Base-by-base conservation (phyloP, 495 filamentous ascomycete species). In the Amniculicola lignicola region DNA sequence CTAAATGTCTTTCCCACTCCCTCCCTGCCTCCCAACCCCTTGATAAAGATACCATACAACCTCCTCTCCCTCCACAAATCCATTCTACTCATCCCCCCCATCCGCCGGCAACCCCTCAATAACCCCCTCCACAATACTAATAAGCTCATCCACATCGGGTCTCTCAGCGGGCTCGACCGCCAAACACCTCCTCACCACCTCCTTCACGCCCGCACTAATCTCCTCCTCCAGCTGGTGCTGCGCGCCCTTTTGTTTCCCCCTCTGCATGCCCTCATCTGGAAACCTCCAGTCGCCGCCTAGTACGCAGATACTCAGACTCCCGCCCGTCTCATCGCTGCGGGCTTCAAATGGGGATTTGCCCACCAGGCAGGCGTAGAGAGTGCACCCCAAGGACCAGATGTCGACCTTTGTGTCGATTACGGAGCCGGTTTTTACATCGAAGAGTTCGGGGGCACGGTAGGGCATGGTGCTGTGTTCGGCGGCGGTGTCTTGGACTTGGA, bases 381-480 rank as follows among this genome's bases (percentile, higher is more conserved):
- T 97, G 73, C 92, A 96, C 23, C 93, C 93, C 18, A 98, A 75
- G 2, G 89, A 95, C 93, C 93, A 98, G 60, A 98, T 94, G 65
- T 98, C 93, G 35, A 95, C 93, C 69, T 96, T 97, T 15, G 93
- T 95, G 68, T 98, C 93, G 63, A 98, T 85, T 39, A 88, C 80
- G 9, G 85, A 86, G 29, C 89, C 92, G 2, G 90, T 96, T 70
- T 96, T 95, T 51, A 97, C 94, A 65, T 98, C 93, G 69, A 98
- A 98, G 28, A 98, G 84, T 71, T 98, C 93, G 0, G 93, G 93
- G 1, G 93, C 93, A 43, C 93, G 89, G 72, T 98, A 98, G 1
- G 94, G 92, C 90, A 98, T 96, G 12, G 93, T 98, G 57, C 84
- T 89, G 74, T 96, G 92, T 69, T 98, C 93, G 6, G 91, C 93